These are phyloP conservation scores for Yamadazyma membranifaciens DNA, from an alignment of 1,139 yeast species.

Conservation along the genomic window DNA sequence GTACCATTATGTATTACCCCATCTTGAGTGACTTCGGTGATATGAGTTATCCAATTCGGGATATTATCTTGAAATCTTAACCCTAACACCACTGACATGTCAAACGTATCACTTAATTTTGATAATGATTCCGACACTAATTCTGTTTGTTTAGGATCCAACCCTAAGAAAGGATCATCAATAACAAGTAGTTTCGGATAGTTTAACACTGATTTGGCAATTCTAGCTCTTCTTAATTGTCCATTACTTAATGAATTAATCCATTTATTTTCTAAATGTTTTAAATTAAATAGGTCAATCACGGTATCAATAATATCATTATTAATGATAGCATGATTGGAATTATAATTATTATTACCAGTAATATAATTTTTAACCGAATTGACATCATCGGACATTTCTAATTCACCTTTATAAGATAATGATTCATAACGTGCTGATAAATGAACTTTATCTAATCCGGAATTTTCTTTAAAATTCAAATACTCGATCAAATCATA, in stretches of 20 bases:
- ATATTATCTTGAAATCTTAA: slow-evolving; percentile 70
- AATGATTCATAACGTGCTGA: slow-evolving; percentile 87
- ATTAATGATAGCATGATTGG: slow-evolving; percentile 14
- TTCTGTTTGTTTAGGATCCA: slow-evolving; percentile 72
- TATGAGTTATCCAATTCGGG: slow-evolving; percentile 77
- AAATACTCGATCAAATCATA: slow-evolving; percentile 39
- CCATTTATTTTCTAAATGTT: slow-evolving; percentile 66
- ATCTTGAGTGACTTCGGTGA: slow-evolving; percentile 56
- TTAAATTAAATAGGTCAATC: slow-evolving; percentile 52
- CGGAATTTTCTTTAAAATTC: slow-evolving; percentile 57
- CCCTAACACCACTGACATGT: slow-evolving; percentile 58
- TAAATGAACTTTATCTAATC: slow-evolving; percentile 68
- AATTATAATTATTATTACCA: slow-evolving; percentile 49
- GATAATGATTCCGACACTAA: slow-evolving; percentile 51
- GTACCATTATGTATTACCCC: slow-evolving; percentile 57
- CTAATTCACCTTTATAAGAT: slow-evolving; percentile 50
- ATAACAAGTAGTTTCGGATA: slow-evolving; percentile 67
- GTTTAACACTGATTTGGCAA: slow-evolving; percentile 69
- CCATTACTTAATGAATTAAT: slow-evolving; percentile 89
- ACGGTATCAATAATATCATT: slow-evolving; percentile 36
- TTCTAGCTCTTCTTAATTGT: slow-evolving; percentile 84
- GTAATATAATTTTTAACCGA: slow-evolving; percentile 61
- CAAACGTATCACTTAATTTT: slow-evolving; percentile 24
- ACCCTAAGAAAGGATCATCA: slow-evolving; percentile 90
- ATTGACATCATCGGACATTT: slow-evolving; percentile 70